Evolutionary conservation across 2,329 filamentous ascomycete genomes (phyloP).

Genomic region (Paracamarosporium sp.): DNA sequence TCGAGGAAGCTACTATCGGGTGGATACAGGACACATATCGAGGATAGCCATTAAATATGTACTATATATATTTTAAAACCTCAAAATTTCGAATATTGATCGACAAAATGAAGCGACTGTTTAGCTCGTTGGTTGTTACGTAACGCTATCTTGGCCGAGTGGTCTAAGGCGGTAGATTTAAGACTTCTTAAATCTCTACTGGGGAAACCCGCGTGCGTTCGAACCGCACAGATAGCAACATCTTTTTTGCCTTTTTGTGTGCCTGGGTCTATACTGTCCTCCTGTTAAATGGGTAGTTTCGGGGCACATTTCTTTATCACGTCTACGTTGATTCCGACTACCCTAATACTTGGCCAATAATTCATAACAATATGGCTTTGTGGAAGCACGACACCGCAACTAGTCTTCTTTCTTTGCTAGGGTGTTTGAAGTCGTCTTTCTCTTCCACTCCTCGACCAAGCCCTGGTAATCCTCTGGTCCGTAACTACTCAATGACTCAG

Average conservation of each 20-base stretch:
- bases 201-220: constrained; percentile 32
- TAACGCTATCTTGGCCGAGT: not conserved
- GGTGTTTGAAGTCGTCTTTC: not conserved
- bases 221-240: constrained; percentile 27
- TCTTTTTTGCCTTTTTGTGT: constrained; percentile 11
- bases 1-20: too few relatives aligned
- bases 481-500: constrained; percentile 55
- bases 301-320: too few relatives aligned
- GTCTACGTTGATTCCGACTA: too few relatives aligned
- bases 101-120: not conserved
- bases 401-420: constrained; percentile 9
- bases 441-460: constrained; percentile 61
- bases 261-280: too few relatives aligned
- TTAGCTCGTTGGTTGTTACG: not conserved
- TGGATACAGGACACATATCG: too few relatives aligned
- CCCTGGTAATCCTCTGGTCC: constrained; percentile 64
- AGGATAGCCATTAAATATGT: too few relatives aligned
- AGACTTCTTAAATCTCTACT: constrained; percentile 21
- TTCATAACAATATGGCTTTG: too few relatives aligned
- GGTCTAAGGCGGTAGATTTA: constrained; percentile 35
- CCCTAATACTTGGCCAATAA: too few relatives aligned
- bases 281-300: too few relatives aligned
- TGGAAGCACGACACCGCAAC: not conserved
- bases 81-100: not conserved
- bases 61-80: not conserved